Evolutionary conservation across 176 grass and related monocot species (phyloP).

Genomic region (Musa itinerans): DNA sequence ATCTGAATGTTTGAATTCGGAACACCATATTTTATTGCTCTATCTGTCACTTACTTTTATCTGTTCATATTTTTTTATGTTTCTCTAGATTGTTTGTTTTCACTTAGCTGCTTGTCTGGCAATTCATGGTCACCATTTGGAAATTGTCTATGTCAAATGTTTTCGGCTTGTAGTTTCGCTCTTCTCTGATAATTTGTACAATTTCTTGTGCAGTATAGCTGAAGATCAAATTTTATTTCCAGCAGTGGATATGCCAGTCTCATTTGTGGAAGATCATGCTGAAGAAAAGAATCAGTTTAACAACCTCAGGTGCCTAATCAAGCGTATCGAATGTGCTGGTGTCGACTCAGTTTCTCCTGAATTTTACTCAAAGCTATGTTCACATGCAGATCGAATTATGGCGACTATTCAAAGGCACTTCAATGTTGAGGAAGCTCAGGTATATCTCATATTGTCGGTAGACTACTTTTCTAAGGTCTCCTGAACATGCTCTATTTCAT

Average conservation of each 20-base stretch:
- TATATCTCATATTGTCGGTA: constrained; percentile 4
- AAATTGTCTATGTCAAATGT: too few relatives aligned
- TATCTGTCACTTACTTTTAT: too few relatives aligned
- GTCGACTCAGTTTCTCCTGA: constrained; percentile 37
- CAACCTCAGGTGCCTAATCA: constrained; percentile 67
- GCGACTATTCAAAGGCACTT: constrained; percentile 70
- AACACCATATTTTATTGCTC: too few relatives aligned
- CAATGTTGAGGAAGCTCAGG: constrained; percentile 65
- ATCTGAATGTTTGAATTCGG: too few relatives aligned
- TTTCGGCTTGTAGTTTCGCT: too few relatives aligned
- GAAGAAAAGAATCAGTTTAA: constrained; percentile 58
- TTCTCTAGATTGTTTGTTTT: too few relatives aligned
- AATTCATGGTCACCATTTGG: too few relatives aligned
- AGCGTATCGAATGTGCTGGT: constrained; percentile 57
- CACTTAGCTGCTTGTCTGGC: too few relatives aligned
- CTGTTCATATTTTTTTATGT: too few relatives aligned
- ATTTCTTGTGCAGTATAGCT: constrained; percentile 43
- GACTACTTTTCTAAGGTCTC: constrained; percentile 1
- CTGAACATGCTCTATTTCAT: constrained; percentile 9
- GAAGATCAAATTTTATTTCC: constrained; percentile 92
- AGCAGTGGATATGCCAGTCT: constrained; percentile 48
- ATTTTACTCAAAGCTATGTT: constrained; percentile 63
- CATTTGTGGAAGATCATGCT: constrained; percentile 58
- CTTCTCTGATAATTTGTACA: too few relatives aligned
- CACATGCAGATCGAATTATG: constrained; percentile 83